phyloP scores from a whole-genome alignment of 1,284 basidiomycete species.

The Ustilago lituana region DNA sequence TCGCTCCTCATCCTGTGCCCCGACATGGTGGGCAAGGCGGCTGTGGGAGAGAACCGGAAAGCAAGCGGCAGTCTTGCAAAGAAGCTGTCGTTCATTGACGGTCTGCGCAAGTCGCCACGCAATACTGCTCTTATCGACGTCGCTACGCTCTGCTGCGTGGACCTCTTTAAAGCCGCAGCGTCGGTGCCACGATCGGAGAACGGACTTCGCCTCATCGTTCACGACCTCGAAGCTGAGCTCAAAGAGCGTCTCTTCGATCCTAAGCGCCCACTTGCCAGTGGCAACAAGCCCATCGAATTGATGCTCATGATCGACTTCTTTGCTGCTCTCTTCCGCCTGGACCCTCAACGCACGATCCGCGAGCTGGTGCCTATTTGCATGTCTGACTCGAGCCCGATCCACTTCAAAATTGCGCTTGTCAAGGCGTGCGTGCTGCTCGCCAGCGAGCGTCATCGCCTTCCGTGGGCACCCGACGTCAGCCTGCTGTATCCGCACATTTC shows the following conservation, averaged over 20 bases:
- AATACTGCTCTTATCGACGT: conserved; percentile 71
- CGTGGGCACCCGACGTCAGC: conserved; percentile 52
- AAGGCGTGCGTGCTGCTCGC: conserved; percentile 54
- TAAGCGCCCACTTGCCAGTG: conserved; percentile 39
- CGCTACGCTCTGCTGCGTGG: conserved; percentile 79
- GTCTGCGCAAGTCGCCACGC: conserved; percentile 61
- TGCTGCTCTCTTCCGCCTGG: conserved; percentile 62
- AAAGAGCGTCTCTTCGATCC: conserved; percentile 61
- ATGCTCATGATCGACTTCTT: conserved; percentile 62
- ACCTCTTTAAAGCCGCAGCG: conserved; percentile 82
- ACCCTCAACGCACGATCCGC: conserved; percentile 51
- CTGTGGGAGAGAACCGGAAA: conserved; percentile 67
- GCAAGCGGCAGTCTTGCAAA: conserved; percentile 66
- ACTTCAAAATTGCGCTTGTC: conserved; percentile 57
- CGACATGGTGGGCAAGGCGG: conserved; percentile 74
- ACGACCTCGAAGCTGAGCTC: conserved; percentile 57
- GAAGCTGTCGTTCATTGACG: conserved; percentile 69
- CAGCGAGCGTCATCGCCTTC: conserved; percentile 45
- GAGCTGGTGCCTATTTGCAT: conserved; percentile 56
- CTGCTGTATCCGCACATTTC: conserved; percentile 56
- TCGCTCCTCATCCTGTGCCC: conserved; percentile 80
- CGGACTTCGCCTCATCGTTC: conserved; percentile 76
- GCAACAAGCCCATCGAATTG: conserved; percentile 55
- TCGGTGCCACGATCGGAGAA: conserved; percentile 72
- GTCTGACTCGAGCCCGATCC: conserved; percentile 44